Base-by-base conservation (phyloP, 2,329 filamentous ascomycete genomes). In the Mycosphaerella sp. region DNA sequence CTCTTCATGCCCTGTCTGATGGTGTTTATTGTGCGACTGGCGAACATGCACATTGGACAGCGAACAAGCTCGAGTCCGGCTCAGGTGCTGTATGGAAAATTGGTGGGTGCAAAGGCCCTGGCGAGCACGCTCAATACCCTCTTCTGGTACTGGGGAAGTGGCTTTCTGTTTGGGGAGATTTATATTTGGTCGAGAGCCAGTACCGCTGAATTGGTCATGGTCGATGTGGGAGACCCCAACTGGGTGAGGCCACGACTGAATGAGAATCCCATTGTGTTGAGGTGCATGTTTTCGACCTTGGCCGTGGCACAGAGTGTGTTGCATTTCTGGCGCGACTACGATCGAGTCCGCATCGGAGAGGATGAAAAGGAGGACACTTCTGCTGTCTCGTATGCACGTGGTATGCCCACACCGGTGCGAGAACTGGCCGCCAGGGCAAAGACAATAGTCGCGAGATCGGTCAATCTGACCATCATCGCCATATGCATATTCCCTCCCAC, bases 1-100 rank as follows among this genome's bases (percentile, higher is more conserved):
- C 80, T 96, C 59, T 92, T 91, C 73, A 74, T 87, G 58, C 86
- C 85, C 63, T 83, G 82, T 56, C 80, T 96, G 56, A 76, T 83
- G 53, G 80, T 96, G 62, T 87, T 95, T 73, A 80, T 95, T 62
- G 80, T 96, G 48, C 88, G 91, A 66, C 89, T 96, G 65, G 66
- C 69, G 12, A 69, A 70, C 53, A 54, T 70, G 43, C 68, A 70
- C 50, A 59, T 76, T 48, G 76, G 75, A 38, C 55, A 58, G 17
- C 65, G 87, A 67, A 91, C 87, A 14, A 85, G 87, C 39, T 76
- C 78, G 54, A 89, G 86, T 3, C 78, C 81, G 45, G 77, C 85
- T 62, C 76, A 85, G 55, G 86, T 82, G 6, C 79, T 92, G 52
- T 73, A 72, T 52, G 57, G 77, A 80, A 60, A 73, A 82, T 8